phyloP scores from a whole-genome alignment of 2,329 filamentous ascomycete genomes.

The Epichloe sp. region DNA sequence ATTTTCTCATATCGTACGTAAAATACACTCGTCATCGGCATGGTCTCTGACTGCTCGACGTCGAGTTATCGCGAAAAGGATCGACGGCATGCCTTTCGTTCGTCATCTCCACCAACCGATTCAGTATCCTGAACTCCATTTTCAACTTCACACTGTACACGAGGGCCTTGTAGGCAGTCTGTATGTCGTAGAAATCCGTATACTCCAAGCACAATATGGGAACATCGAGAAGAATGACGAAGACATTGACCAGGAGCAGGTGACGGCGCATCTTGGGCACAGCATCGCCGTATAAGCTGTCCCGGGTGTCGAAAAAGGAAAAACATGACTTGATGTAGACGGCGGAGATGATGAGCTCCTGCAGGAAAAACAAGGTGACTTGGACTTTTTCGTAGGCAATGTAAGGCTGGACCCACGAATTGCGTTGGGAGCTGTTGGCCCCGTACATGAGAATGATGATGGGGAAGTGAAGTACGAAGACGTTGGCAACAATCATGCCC shows the following conservation, averaged over 20 bases:
- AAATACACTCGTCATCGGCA: neutral
- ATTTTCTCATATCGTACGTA: too few species aligned
- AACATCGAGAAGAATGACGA: constrained; percentile 28
- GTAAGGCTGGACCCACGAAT: constrained; percentile 16
- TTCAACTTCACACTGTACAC: constrained; percentile 22
- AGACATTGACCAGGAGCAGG: constrained; percentile 27
- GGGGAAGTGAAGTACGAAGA: constrained; percentile 37
- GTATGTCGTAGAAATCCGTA: constrained; percentile 14
- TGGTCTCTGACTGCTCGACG: neutral
- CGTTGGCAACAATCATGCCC: constrained; percentile 42
- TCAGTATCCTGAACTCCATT: constrained; percentile 20
- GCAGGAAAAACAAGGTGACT: constrained; percentile 39
- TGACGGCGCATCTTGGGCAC: constrained; percentile 16
- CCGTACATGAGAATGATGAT: constrained; percentile 44
- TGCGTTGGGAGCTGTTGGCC: constrained; percentile 21
- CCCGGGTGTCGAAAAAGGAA: constrained; percentile 29
- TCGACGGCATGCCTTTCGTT: neutral
- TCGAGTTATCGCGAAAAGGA: neutral
- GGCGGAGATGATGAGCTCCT: constrained; percentile 37
- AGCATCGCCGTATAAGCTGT: constrained; percentile 11
- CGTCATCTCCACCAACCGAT: constrained; percentile 17
- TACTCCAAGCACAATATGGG: constrained; percentile 19
- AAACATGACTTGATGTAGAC: constrained; percentile 39
- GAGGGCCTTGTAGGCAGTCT: constrained; percentile 19
- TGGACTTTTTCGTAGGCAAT: constrained; percentile 37